Percentiles rank a stretch among this genome's conserved stretches.
Conservation (phyloP, 2,329 filamentous ascomycete genomes). For the Sphaerulina vaccinii region DNA sequence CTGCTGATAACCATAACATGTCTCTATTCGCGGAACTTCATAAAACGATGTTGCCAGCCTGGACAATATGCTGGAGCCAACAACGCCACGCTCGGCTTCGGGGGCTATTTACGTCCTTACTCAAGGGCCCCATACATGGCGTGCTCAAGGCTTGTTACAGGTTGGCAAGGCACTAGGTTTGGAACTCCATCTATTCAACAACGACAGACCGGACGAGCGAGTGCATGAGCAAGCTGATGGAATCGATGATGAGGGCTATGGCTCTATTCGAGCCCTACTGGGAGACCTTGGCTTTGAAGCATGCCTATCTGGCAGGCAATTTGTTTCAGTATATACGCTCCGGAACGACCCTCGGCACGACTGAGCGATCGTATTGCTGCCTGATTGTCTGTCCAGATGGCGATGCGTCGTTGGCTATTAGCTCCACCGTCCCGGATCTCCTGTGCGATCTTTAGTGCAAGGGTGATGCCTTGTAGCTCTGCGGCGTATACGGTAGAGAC, state of each 20-base stretch:
- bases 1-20: neutral
- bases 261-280: conserved; percentile 1
- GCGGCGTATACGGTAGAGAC: conserved; percentile 3
- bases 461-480: conserved; percentile 9
- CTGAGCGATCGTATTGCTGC: conserved; percentile 1
- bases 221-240: neutral
- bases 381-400: neutral
- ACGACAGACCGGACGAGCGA: neutral
- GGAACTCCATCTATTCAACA: neutral
- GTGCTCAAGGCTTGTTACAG: neutral
- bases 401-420: conserved; percentile 37
- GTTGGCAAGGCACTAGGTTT: conserved; percentile 1
- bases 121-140: neutral
- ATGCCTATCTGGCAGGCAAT: too few species aligned
- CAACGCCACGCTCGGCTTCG: neutral
- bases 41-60: neutral
- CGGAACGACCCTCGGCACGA: neutral
- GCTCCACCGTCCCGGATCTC: conserved; percentile 45
- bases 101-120: conserved; percentile 1
- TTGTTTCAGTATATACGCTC: too few species aligned
- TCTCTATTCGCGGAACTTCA: neutral
- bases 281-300: too few species aligned
- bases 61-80: conserved; percentile 1
- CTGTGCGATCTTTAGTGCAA: conserved; percentile 29
- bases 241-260: neutral